Base-by-base conservation (phyloP, 2,329 filamentous ascomycete genomes). In the Drechslerella dactyloides region DNA sequence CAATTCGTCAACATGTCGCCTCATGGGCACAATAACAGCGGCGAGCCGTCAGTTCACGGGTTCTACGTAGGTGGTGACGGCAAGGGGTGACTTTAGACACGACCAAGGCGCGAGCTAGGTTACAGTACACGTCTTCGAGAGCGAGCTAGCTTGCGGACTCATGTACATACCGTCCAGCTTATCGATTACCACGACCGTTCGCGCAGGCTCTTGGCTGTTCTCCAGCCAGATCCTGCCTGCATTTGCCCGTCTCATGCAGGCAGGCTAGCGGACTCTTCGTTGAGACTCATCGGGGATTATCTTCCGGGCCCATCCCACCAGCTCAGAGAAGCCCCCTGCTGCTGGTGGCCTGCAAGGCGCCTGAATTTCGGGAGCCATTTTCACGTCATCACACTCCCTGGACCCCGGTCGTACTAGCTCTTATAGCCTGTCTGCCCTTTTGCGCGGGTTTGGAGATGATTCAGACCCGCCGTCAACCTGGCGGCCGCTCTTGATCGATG, bases 251-350 rank as follows among this genome's bases (percentile, higher is more conserved):
- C 44, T 19, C 19, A 48, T 48, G 44, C 19, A 21, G n/a, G 37
- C 37, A 6, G 15, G 37, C 13, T 42, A 13, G n/a, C 4, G 37
- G 27, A 33, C 27, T 3, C 27, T 33, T 13, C 15, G 44, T 48
- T 48, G 44, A 48, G 44, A 48, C 44, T 48, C 44, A 48, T 48
- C 44, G 44, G 44, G 44, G 44, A 48, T 48, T 48, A 48, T 3
- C 44, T 23, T 48, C 44, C 44, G 44, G 44, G 37, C 37, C 37
- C 5, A 4, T 15, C 44, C n/a, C 15, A 48, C 44, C 44, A 48
- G 44, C n/a, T 48, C 44, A 48, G 11, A 48, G 44, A 48, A 10
- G 5, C 8, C 44, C 44, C 44, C 44, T 48, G 44, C 11, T 48
- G 17, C 44, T 48, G 37, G 13, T 17, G 11, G 37, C 37, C 37